Evolutionary conservation across 1,139 yeast species (phyloP).

Genomic region (Geotrichum klebahnii): DNA sequence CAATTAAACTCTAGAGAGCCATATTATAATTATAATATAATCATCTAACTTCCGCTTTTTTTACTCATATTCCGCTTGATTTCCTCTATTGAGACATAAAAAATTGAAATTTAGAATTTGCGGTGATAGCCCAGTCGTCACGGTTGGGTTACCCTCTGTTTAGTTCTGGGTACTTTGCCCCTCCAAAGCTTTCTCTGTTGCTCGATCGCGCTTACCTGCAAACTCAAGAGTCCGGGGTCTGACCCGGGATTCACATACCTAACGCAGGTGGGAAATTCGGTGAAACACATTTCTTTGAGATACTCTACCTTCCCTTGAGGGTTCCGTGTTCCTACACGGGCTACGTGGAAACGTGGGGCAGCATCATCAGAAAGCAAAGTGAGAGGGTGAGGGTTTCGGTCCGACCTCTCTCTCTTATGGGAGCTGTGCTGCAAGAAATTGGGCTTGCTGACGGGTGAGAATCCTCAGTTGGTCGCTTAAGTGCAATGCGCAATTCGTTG

Average conservation of each 20-base stretch:
- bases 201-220: slow-evolving; percentile 61
- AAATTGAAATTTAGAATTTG: background rate
- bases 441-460: slow-evolving; percentile 41
- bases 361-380: slow-evolving; percentile 61
- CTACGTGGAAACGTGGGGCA: slow-evolving; percentile 70
- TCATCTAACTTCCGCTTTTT: too few species aligned
- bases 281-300: slow-evolving; percentile 58
- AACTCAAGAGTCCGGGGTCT: slow-evolving; percentile 42
- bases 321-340: slow-evolving; percentile 31
- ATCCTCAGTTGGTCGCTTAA: slow-evolving; percentile 46
- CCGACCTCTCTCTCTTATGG: slow-evolving; percentile 51
- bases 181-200: background rate
- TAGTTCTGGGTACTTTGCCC: slow-evolving; percentile 4
- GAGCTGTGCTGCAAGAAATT: slow-evolving; percentile 70
- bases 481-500: slow-evolving; percentile 69
- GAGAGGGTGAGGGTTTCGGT: slow-evolving; percentile 8
- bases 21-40: too few species aligned
- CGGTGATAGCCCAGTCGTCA: slow-evolving; percentile 5
- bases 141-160: slow-evolving; percentile 14
- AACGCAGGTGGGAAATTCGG: slow-evolving; percentile 82
- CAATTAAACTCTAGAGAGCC: too few species aligned
- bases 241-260: slow-evolving; percentile 6
- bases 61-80: too few species aligned
- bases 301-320: slow-evolving; percentile 53
- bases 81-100: too few species aligned